Evolutionary conservation across 1,284 basidiomycete genomes (phyloP), one percentile per base, ranked within the genome.

Genomic region (Leccinum variabile): DNA sequence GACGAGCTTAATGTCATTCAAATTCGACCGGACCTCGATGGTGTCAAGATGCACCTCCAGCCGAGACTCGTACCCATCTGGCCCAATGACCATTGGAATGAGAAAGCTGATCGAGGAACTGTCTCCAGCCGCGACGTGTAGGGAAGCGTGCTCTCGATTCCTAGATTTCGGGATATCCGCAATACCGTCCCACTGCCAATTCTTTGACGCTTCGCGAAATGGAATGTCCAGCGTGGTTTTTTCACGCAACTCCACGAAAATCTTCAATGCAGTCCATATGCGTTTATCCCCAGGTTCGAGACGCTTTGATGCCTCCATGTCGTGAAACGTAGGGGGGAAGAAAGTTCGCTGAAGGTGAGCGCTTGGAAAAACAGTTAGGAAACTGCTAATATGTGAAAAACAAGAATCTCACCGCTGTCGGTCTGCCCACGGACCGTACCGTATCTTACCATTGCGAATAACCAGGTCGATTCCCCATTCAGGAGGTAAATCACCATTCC

Each of bases 381-480:
- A 32, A 39, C 32, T 3, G 14, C 0, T 35, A 14, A 52, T 49
- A 9, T 32, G 3, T 16, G 33, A 33, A 35, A 37, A 37, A 54
- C 39, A 41, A 49, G 30, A n/a, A 22, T 65, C 78, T 65, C 71
- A 88, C 90, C 94, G 82, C 76, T 96, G 95, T 32, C 94, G 83
- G 77, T 98, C 95, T 22, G 94, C 88, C 95, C 95, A 98, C 4
- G 95, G 95, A 0, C 95, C 95, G 72, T 97, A 97, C 37, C 87
- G 85, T 50, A 97, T 68, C 33, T 81, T 76, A 0, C 92, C 95
- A 16, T 88, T 87, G 63, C 86, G 81, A 10, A 97, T 79, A 18
- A 87, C 82, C n/a, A 97, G 67, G 69, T 97, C 92, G 35, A 97
- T 78, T 4, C 94, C 94, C 90, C 94, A 97, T 71, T 97, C 93